phyloP scores from a whole-genome alignment of 2,329 filamentous ascomycete species.

The Xylaria sp. region DNA sequence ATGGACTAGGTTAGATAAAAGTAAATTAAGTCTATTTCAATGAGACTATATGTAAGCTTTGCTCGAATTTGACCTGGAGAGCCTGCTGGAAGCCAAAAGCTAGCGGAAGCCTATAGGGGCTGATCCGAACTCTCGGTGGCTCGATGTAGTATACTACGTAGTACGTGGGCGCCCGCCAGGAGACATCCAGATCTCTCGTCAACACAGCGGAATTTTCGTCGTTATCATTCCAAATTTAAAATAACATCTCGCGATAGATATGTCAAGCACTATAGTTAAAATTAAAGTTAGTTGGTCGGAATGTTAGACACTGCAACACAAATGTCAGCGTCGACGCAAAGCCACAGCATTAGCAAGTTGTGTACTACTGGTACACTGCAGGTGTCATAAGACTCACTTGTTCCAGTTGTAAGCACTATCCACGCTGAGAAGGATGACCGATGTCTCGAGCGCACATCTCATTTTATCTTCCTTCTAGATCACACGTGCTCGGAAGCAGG shows the following conservation, averaged over 20 bases:
- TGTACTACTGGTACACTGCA: neutral
- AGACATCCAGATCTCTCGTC: neutral
- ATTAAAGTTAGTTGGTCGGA: neutral
- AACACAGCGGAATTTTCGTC: neutral
- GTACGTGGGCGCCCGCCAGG: neutral
- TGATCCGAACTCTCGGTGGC: too few species aligned
- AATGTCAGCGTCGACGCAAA: neutral
- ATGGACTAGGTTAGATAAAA: neutral
- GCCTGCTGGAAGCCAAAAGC: neutral
- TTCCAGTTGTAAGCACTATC: neutral
- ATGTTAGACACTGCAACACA: neutral
- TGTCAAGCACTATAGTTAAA: neutral
- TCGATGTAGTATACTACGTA: too few species aligned
- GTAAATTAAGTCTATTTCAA: neutral
- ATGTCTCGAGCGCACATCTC: conserved; percentile 11
- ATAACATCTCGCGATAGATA: neutral
- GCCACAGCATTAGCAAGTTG: conserved; percentile 3
- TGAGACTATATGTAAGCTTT: neutral
- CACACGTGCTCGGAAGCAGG: conserved; percentile 7
- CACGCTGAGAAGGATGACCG: conserved; percentile 1
- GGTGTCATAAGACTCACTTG: conserved; percentile 7
- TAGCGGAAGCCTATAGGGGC: too few species aligned
- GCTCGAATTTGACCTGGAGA: neutral
- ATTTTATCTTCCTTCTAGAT: neutral
- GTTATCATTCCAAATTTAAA: neutral